Evolutionary conservation across 1,284 basidiomycete genomes (phyloP), one percentile per base, ranked within the genome.

Genomic region (Blastosporella zonata): DNA sequence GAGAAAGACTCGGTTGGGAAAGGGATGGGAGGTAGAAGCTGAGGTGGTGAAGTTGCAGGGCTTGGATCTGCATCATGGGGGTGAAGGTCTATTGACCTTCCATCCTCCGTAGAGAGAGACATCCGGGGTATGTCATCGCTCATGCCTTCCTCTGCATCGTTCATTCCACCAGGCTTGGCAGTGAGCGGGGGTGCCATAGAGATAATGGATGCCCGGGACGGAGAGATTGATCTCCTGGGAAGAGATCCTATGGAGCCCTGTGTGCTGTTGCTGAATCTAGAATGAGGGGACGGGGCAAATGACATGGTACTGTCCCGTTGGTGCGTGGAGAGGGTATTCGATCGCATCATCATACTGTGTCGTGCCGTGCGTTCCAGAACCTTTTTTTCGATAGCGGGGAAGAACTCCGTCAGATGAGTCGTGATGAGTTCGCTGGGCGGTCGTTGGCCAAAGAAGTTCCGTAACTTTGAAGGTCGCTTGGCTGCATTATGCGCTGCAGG

Each of bases 371-470:
- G 86, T 60, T 90, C 81, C 45, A 97, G 72, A 36, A 90, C 87
- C 65, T 88, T 93, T 70, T 90, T 93, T 70, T 97, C 92, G 1
- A 93, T 88, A 52, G 82, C 80, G 1, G 96, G 97, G 81, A 99
- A 99, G 73, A 91, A 99, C 52, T 97, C 95, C 17, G 90, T 85
- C 36, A 99, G 68, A 64, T 99, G 94, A n/a, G 80, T 96, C 25
- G 94, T 93, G 70, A 99, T 99, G 57, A 99, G 81, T 67, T 99
- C 96, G 64, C 88, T 93, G 0, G 97, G 94, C 0, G 97, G 97
- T 38, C 97, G 88, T 62, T 98, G 96, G 8, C 96, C 97, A 60
- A 97, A 96, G 77, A 99, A 99, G 75, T 95, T 96, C 68, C 93
- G 92, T 53, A 97, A 72, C 65, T 87, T 90, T 25, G 77, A 79